Percentiles rank a stretch among this genome's conserved stretches.
Conservation (phyloP, 441 rosid species). For the Populus trichocarpa region DNA sequence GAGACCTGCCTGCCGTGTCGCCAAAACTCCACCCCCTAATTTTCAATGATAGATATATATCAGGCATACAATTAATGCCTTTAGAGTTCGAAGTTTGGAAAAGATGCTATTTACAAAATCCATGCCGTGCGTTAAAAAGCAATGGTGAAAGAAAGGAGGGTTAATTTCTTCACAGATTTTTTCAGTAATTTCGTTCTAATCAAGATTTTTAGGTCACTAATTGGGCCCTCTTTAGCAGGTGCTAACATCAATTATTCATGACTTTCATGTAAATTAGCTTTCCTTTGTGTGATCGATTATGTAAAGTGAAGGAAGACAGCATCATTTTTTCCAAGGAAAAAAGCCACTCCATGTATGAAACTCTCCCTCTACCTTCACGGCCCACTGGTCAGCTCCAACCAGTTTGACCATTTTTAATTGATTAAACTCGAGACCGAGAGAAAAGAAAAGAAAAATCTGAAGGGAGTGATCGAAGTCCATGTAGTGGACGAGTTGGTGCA, state of each 20-base stretch:
- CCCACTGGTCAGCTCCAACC: conserved; percentile 15
- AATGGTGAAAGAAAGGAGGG: not conserved
- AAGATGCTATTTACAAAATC: not conserved
- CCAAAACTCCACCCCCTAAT: not conserved
- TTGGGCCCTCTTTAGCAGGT: not conserved
- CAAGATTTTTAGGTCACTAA: not conserved
- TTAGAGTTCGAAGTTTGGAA: not conserved
- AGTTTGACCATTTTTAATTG: conserved; percentile 13
- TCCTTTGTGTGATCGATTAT: not conserved
- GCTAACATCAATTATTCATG: conserved; percentile 9
- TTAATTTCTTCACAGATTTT: not conserved
- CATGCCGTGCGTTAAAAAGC: not conserved
- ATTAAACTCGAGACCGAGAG: not conserved
- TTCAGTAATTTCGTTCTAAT: not conserved
- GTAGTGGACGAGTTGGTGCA: not conserved
- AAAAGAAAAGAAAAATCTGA: not conserved
- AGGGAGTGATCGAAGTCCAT: not conserved
- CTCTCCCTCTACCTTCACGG: not conserved
- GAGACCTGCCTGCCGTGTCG: no score
- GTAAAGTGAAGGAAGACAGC: conserved; percentile 26
- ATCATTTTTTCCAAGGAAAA: conserved; percentile 23
- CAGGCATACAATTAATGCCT: not conserved
- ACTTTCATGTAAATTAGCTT: conserved; percentile 13
- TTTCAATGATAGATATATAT: not conserved
- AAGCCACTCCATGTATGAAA: not conserved